Evolutionary conservation across 768 basidiomycete genomes (phyloP).

Genomic region (Hebeloma cylindrosporum): DNA sequence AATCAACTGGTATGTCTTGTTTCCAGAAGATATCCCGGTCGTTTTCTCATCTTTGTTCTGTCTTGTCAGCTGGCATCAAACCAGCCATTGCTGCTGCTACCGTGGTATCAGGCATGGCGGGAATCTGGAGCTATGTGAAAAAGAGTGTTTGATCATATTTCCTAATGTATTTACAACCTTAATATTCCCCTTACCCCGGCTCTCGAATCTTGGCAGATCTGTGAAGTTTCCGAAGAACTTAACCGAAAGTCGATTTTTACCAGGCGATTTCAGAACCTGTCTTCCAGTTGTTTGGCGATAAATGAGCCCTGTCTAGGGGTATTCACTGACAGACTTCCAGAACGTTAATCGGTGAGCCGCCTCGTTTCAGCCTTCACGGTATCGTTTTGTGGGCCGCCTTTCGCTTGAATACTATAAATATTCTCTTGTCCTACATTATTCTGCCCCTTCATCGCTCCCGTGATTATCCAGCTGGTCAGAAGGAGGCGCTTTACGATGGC

Average conservation of each 20-base stretch:
- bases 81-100: slow-evolving; percentile 89
- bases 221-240: slow-evolving; percentile 40
- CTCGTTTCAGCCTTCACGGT: slow-evolving; percentile 30
- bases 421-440: slow-evolving; percentile 21
- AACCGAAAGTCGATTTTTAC: slow-evolving; percentile 21
- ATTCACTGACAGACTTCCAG: slow-evolving; percentile 49
- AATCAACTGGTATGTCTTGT: slow-evolving; percentile 79
- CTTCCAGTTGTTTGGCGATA: slow-evolving; percentile 43
- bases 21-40: slow-evolving; percentile 25
- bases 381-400: slow-evolving; percentile 22
- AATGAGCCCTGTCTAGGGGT: slow-evolving; percentile 44
- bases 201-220: slow-evolving; percentile 44
- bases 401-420: slow-evolving; percentile 47
- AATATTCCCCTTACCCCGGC: slow-evolving; percentile 46
- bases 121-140: slow-evolving; percentile 95
- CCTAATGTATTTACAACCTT: slow-evolving; percentile 52
- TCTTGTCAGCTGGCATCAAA: slow-evolving; percentile 79
- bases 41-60: slow-evolving; percentile 39
- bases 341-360: slow-evolving; percentile 40
- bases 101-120: slow-evolving; percentile 86
- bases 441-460: slow-evolving; percentile 18
- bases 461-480: slow-evolving; percentile 8
- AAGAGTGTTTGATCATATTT: slow-evolving; percentile 67
- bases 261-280: slow-evolving; percentile 28
- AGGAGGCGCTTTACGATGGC: slow-evolving; percentile 12